Evolutionary conservation across 331 rosid species (phyloP), one percentile per base, ranked within the genome.

Genomic region (Prunus yedoensis): DNA sequence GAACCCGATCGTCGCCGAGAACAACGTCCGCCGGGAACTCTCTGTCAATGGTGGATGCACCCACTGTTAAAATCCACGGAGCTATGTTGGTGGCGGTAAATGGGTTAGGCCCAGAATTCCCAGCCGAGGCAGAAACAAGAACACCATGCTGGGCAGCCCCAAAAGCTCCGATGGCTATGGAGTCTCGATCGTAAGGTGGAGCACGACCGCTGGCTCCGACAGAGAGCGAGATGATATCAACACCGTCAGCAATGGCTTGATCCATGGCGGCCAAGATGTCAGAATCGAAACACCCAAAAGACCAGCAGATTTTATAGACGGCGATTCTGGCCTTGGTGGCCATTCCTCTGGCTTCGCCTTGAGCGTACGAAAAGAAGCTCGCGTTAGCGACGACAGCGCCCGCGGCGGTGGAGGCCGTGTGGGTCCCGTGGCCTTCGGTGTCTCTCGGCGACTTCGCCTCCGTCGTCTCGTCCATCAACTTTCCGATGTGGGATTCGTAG

Each of bases 221-320:
- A 2, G 99, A 92, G 32, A 94, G 92, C 0, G 97, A 94, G 28
- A 94, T 94, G 3, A 94, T 58, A 66, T 92, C 87, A 16, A 92
- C 96, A 0, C 97, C 97, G 62, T 94, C 97, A 4, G 89, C 62
- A 23, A 94, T 84, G 4, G 99, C 99, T 71, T 90, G 91, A 78
- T 94, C 96, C 93, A 94, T 87, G 25, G 99, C 97, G 38, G 97
- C 99, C 18, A 90, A 89, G n/a, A 94, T 94, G 51, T 94, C 93
- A 6, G 97, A 94, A 27, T 94, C 96, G 47, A 71, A 94, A 54
- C 97, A 94, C 1, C 99, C 97, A 2, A 47, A 16, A 0, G 21
- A 4, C 99, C 99, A 94, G 65, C 99, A 94, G 84, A 94, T 89
- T 53, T 94, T 94, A 71, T 94, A 94, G 3, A 88, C 92, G 2